These are phyloP conservation scores for Calonectria henricotiae DNA, from an alignment of 2,329 filamentous ascomycete species.

Conservation along the genomic window DNA sequence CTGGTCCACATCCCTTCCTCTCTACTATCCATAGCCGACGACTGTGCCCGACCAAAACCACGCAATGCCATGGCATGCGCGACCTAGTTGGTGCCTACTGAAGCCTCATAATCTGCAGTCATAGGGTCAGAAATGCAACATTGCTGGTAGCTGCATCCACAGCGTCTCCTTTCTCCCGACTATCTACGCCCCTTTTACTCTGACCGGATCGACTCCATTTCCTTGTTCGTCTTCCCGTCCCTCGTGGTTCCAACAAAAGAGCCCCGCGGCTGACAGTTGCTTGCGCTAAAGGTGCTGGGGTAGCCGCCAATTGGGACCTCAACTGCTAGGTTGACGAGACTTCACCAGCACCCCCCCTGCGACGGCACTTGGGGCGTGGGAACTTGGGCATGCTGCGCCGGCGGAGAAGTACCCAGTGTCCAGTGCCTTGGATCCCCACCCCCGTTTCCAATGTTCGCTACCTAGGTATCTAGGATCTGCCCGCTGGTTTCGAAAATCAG, in stretches of 20 bases:
- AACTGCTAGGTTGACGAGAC: conserved; percentile 29
- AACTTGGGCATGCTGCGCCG: conserved; percentile 45
- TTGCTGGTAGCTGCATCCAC: conserved; percentile 20
- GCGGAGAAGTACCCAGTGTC: conserved; percentile 40
- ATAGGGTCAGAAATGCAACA: conserved; percentile 37
- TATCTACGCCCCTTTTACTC: conserved; percentile 8
- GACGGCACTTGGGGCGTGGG: conserved; percentile 45
- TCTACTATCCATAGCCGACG: conserved; percentile 23
- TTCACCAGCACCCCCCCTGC: conserved; percentile 44
- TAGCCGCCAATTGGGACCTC: conserved; percentile 40
- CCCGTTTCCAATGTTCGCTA: conserved; percentile 1
- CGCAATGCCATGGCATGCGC: conserved; percentile 26
- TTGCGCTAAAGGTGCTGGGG: conserved; percentile 20
- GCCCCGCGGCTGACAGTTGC: conserved; percentile 39
- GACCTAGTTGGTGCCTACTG: conserved; percentile 36
- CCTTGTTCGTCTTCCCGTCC: conserved; percentile 16
- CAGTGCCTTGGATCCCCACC: background rate
- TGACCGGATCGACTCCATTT: conserved; percentile 21
- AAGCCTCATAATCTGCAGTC: conserved; percentile 38
- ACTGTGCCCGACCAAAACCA: conserved; percentile 30
- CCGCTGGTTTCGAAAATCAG: conserved; percentile 8
- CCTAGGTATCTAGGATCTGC: background rate
- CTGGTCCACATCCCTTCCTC: conserved; percentile 31
- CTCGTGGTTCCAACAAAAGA: conserved; percentile 32
- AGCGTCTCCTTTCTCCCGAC: conserved; percentile 11